Percentiles rank a stretch among this genome's conserved stretches.
Conservation (phyloP, 1,284 basidiomycete genomes). For the Pholiota adiposa region DNA sequence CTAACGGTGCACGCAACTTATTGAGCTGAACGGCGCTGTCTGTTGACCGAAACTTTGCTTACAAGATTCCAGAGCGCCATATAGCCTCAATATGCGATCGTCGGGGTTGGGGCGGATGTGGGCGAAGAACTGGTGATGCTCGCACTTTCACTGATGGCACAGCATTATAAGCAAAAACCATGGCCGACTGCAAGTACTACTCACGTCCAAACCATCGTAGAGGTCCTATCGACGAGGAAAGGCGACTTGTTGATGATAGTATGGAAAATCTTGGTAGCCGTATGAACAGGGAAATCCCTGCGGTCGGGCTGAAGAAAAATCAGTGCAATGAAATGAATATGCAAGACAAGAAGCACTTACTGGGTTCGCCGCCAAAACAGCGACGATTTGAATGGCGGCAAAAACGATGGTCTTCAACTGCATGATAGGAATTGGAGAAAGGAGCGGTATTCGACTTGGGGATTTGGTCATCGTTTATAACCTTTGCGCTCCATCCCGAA, state of each 20-base stretch:
- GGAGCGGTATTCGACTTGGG: neutral
- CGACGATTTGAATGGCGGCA: neutral
- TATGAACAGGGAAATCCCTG: conserved; percentile 19
- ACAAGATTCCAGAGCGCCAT: neutral
- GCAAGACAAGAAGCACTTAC: neutral
- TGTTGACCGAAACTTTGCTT: neutral
- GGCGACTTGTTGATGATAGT: conserved; percentile 27
- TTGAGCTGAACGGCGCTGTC: no score
- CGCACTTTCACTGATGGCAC: neutral
- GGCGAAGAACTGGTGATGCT: neutral
- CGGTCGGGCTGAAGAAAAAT: neutral
- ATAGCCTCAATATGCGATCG: conserved; percentile 2
- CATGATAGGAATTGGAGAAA: neutral
- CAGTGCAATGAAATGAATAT: neutral
- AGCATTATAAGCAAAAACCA: neutral
- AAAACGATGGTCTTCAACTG: conserved; percentile 9
- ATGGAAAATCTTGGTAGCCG: conserved; percentile 25
- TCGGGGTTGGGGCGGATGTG: conserved; percentile 3
- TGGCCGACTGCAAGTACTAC: conserved; percentile 5
- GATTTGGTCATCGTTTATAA: neutral
- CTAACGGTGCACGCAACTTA: no score
- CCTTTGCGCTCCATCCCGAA: neutral
- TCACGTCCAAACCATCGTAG: conserved; percentile 33
- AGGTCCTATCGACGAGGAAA: conserved; percentile 27
- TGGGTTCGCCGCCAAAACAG: conserved; percentile 1